Conservation (phyloP, 2,329 filamentous ascomycete genomes). For the Sporothrix pallida region DNA sequence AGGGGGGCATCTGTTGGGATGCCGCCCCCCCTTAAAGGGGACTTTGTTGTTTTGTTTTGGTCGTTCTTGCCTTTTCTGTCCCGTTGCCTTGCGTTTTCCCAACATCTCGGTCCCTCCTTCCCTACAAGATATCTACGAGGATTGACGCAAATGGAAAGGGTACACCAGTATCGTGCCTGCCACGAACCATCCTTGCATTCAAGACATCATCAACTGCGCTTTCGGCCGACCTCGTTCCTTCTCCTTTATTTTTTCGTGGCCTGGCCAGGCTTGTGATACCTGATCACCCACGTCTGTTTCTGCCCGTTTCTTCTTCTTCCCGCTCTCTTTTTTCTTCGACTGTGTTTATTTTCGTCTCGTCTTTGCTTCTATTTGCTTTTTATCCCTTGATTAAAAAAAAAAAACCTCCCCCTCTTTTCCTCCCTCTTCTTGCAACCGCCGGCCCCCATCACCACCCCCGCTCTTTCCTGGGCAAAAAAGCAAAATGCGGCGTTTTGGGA, state of each 20-base stretch:
- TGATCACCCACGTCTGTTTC: neutral
- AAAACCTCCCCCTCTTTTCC: neutral
- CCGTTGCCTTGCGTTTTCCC: no score
- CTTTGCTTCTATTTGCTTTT: neutral
- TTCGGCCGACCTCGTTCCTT: neutral
- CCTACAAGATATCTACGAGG: neutral
- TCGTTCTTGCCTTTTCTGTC: neutral
- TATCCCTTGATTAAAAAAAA: no score
- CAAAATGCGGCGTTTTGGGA: neutral
- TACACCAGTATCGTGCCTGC: neutral
- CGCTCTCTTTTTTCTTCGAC: no score
- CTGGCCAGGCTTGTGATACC: neutral
- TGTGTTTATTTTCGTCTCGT: neutral
- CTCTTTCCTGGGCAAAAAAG: neutral
- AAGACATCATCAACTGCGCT: neutral
- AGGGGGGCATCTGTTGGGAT: neutral
- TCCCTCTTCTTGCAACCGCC: neutral
- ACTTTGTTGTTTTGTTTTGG: neutral
- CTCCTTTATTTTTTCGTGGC: neutral
- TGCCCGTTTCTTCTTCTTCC: neutral
- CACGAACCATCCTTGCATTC: neutral
- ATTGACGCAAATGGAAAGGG: neutral
- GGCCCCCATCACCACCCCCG: neutral
- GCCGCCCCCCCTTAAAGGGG: conserved; percentile 19
- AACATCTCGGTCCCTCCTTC: neutral